Percentiles rank a stretch among this genome's conserved stretches.
These are phyloP conservation scores for Herpetomonas tarakana DNA, from an alignment of 208 protist species.

Conservation along the genomic window DNA sequence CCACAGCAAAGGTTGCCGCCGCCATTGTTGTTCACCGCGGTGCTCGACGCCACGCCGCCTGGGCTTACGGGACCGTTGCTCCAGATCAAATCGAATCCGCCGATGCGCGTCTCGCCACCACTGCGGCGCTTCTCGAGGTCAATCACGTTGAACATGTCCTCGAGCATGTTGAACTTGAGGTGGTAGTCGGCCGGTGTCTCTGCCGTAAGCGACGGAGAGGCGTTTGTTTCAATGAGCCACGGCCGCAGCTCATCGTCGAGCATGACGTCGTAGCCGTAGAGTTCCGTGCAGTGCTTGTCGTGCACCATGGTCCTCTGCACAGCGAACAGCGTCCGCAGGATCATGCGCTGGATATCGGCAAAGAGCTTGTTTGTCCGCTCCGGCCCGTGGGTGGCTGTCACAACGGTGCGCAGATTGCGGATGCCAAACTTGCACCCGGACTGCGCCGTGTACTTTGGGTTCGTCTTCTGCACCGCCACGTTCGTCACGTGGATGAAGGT, in stretches of 20 bases:
- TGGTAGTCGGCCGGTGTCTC: constrained; percentile 94
- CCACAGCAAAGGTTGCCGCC: not conserved
- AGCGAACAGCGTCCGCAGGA: constrained; percentile 77
- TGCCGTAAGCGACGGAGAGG: constrained; percentile 90
- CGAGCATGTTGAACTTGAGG: constrained; percentile 94
- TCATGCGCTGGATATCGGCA: constrained; percentile 91
- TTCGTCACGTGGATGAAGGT: constrained; percentile 97
- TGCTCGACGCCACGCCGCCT: constrained; percentile 4
- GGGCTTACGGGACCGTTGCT: constrained; percentile 64
- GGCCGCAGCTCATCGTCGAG: constrained; percentile 81
- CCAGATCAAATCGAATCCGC: constrained; percentile 91
- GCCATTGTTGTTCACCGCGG: not conserved
- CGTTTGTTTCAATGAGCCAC: constrained; percentile 92
- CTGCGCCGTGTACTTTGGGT: constrained; percentile 86
- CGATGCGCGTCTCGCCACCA: constrained; percentile 75
- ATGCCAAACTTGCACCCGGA: constrained; percentile 87
- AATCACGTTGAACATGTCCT: constrained; percentile 92
- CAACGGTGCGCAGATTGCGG: constrained; percentile 65
- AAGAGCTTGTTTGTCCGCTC: constrained; percentile 88
- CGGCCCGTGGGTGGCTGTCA: constrained; percentile 85
- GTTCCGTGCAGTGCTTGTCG: constrained; percentile 88
- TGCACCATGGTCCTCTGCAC: constrained; percentile 80
- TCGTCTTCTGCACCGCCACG: constrained; percentile 96
- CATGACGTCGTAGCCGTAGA: constrained; percentile 93
- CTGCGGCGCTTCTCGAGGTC: constrained; percentile 79